A percentile compares a stretch with the other conserved stretches of the same genome.
These are phyloP conservation scores for Xanthoconium stramineum DNA, from an alignment of 768 basidiomycete species.

Conservation along the genomic window DNA sequence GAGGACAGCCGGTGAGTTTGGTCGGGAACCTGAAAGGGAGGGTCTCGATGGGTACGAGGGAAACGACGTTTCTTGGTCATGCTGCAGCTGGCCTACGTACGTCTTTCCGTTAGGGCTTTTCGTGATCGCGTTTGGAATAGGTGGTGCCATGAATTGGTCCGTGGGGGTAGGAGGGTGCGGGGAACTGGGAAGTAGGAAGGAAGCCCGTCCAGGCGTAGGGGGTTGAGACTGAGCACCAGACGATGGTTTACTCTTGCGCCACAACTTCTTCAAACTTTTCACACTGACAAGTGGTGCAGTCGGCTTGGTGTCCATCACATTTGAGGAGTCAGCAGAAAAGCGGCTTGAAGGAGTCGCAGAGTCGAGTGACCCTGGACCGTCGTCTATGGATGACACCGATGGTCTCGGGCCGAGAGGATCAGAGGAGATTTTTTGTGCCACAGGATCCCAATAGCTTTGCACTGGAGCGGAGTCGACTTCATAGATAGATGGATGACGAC, in stretches of 20 bases:
- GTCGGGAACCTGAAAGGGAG: conserved; percentile 32
- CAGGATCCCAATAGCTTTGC: conserved; percentile 45
- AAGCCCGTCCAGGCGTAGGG: conserved; percentile 37
- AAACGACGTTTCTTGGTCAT: conserved; percentile 62
- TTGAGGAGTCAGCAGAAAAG: conserved; percentile 73
- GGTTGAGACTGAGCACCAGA: conserved; percentile 36
- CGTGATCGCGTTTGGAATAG: conserved; percentile 22
- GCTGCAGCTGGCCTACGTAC: conserved; percentile 50
- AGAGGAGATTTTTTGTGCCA: conserved; percentile 21
- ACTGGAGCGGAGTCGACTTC: conserved; percentile 30
- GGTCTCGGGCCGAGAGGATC: conserved; percentile 22
- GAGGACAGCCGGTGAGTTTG: conserved; percentile 24
- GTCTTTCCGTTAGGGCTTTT: conserved; percentile 23
- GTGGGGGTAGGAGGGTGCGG: conserved; percentile 35
- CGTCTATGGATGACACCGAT: conserved; percentile 25
- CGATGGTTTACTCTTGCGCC: conserved; percentile 65
- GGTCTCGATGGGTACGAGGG: conserved; percentile 39
- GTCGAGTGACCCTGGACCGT: conserved; percentile 12
- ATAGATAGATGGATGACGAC: conserved; percentile 58
- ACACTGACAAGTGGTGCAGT: conserved; percentile 62
- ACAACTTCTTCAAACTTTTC: conserved; percentile 70
- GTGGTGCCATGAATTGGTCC: conserved; percentile 25
- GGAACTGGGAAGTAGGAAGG: conserved; percentile 27
- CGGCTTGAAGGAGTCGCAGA: conserved; percentile 48
- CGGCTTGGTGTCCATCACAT: conserved; percentile 30